These are phyloP conservation scores for Penicillium brevicompactum DNA, from an alignment of 2,329 filamentous ascomycete species.

Conservation along the genomic window DNA sequence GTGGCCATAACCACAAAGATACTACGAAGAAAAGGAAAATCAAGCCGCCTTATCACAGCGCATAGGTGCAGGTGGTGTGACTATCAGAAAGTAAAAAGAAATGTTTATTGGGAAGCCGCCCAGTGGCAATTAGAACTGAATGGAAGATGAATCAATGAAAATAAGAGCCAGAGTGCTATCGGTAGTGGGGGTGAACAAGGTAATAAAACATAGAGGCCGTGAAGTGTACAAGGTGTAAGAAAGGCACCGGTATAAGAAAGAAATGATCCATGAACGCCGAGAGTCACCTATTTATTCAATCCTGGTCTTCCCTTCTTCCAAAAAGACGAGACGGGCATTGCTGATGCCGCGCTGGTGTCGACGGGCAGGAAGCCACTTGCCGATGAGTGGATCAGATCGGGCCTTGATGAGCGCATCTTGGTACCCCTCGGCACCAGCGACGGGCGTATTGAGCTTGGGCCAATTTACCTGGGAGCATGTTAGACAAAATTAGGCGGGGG, in stretches of 20 bases:
- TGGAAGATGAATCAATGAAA: not conserved
- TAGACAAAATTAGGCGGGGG: constrained; percentile 4
- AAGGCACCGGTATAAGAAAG: not conserved
- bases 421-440: constrained; percentile 84
- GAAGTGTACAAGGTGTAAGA: constrained; percentile 15
- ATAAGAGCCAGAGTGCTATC: not conserved
- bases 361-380: constrained; percentile 64
- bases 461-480: constrained; percentile 75
- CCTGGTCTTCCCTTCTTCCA: constrained; percentile 98
- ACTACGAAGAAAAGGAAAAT: too few relatives aligned
- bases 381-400: constrained; percentile 78
- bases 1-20: too few relatives aligned
- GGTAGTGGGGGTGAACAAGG: not conserved
- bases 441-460: constrained; percentile 90
- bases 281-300: constrained; percentile 62
- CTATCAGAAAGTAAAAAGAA: not conserved
- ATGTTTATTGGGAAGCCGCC: not conserved
- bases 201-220: constrained; percentile 25
- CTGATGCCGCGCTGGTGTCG: constrained; percentile 81
- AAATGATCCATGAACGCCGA: not conserved
- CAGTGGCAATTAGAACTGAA: not conserved
- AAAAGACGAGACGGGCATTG: constrained; percentile 76
- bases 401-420: constrained; percentile 83
- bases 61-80: too few relatives aligned
- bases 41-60: too few relatives aligned